Evolutionary conservation across 306 rosid species (phyloP), one percentile per base, ranked within the genome.

Genomic region (Acacia melanoxylon): DNA sequence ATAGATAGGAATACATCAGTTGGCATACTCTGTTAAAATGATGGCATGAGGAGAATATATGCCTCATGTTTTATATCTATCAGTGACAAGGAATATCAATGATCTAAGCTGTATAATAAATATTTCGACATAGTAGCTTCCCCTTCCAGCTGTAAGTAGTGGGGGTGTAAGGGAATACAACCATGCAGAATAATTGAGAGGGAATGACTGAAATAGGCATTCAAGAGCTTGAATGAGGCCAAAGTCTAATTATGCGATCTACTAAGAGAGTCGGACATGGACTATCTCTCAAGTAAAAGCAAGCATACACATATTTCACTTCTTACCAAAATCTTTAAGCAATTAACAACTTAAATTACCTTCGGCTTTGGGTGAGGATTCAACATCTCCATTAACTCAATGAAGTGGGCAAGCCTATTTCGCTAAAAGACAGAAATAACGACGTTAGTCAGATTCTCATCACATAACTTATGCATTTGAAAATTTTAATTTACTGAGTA

Each of bases 371-470:
- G 85, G 85, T 95, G 91, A 76, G 98, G 93, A 89, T 92, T 93
- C 90, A 93, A 83, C 98, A 91, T 91, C 92, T 95, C 98, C 94
- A 95, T 87, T 67, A 95, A 86, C 84, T 93, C 99, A 58, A 95
- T 89, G 91, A 93, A 95, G 84, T 95, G 91, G 42, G 97, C 91
- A 76, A 95, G 93, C 86, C 94, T 90, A 72, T 88, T 86, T 24
- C 97, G 94, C 99, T 95, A 67, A 74, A 87, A 86, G 79, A 91
- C 65, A 31, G 37, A 80, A 78, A 75, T 46, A 20, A 49, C 49
- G 74, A 49, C 49, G 74, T 80, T 19, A 85, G 85, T 80, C 72
- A 59, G 78, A 51, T 73, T 24, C 33, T 19, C 72, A 70, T 22
- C 27, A 14, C 31, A 15, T 65, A 65, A 42, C 56, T 19, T 62